Evolutionary conservation across 1,284 basidiomycete species (phyloP), one percentile per base, ranked within the genome.

Genomic region (Trametes hirsuta): DNA sequence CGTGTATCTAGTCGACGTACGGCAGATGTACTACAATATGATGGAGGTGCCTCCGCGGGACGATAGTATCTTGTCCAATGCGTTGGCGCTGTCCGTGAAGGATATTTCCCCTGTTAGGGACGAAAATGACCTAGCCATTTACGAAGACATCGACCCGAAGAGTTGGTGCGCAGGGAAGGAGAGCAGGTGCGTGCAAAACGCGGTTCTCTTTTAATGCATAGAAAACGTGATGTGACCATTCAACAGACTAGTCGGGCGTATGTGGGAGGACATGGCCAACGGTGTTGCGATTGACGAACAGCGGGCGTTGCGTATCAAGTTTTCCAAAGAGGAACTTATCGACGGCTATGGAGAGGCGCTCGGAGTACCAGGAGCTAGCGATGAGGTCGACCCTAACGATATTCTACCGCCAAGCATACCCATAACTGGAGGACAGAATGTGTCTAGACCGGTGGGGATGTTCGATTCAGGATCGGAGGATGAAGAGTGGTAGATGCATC

Each of bases 151-250:
- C 15, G 61, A 68, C 34, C 55, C 61, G 3, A 65, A 66, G 24
- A 57, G 54, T 39, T 69, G 68, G 68, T 75, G 71, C 57, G 74
- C 75, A 10, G 75, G 75, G 21, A 75, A 71, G 45, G 76, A 76
- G 39, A 74, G 72, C 69, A 69, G 71, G 76, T 74, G 55, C 41
- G 74, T 65, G 15, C 14, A 37, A 22, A 18, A 18, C 18, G 18
- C 18, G 18, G 18, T 41, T 45, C 24, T 12, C 11, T 34, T 6
- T 3, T 30, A 10, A 25, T 21, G 0, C 30, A 24, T 25, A 14
- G 8, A 41, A 4, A 18, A 36, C 14, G 21, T 22, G 12, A 21
- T 52, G 11, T 50, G 4, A 18, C 24, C 34, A 11, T 11, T 15
- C 35, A 24, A 46, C 58, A 73, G 72, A 53, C 35, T 72, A 5